Conservation (phyloP, 208 protist species). For the Leishmania amazonensis region DNA sequence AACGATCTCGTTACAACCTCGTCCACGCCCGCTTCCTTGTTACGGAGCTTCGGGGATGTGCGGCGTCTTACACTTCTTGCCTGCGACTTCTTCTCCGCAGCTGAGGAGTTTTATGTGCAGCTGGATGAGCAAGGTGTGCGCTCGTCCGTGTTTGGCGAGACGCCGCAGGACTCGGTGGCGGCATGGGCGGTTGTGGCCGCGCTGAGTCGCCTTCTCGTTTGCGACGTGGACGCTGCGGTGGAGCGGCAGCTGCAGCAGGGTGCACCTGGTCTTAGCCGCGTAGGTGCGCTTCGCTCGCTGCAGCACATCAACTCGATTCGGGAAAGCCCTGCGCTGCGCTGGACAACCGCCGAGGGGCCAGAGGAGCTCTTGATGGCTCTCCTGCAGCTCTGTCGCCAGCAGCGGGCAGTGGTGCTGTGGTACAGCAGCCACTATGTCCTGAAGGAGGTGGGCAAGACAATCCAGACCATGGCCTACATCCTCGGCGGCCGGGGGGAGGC, state of each 20-base stretch:
- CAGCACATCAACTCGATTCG: conserved; percentile 26
- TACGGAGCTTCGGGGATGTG: conserved; percentile 2
- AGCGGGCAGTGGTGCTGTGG: conserved; percentile 39
- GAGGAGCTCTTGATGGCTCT: conserved; percentile 34
- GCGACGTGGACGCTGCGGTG: conserved; percentile 24
- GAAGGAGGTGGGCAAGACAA: conserved; percentile 42
- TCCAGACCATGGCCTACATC: conserved; percentile 47
- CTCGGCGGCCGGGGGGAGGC: conserved; percentile 32
- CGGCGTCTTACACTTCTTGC: conserved; percentile 21
- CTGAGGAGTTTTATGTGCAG: conserved; percentile 47
- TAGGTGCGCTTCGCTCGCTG: conserved; percentile 34
- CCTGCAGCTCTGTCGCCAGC: conserved; percentile 28
- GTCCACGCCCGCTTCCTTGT: background rate
- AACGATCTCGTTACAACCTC: conserved; percentile 1
- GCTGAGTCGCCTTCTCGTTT: conserved; percentile 32
- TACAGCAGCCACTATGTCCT: conserved; percentile 42
- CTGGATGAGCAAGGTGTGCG: conserved; percentile 29
- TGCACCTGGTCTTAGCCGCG: conserved; percentile 10
- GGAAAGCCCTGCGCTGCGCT: conserved; percentile 44
- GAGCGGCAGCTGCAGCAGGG: conserved; percentile 14
- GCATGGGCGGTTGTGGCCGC: conserved; percentile 35
- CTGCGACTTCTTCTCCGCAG: conserved; percentile 28
- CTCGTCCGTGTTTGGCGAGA: conserved; percentile 13
- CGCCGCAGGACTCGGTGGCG: conserved; percentile 27
- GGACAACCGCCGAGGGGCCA: conserved; percentile 45